Evolutionary conservation across 345 rosid species (phyloP).

Genomic region (Pugionium dolabratum): DNA sequence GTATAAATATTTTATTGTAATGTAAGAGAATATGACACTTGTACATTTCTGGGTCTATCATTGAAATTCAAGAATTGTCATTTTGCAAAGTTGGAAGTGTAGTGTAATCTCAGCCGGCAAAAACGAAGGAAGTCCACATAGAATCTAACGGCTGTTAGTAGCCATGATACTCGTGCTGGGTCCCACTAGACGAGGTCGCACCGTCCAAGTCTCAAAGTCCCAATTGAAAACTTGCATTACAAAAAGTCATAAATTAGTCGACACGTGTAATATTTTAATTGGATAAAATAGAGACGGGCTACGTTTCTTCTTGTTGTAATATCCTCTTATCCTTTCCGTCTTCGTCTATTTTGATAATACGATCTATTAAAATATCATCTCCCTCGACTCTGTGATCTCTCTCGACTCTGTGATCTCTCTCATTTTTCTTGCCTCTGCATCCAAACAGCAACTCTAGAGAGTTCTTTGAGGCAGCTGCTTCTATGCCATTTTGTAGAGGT

Average conservation of each 20-base stretch:
- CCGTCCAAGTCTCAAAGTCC: slow-evolving; percentile 34
- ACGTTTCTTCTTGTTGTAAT: slow-evolving; percentile 24
- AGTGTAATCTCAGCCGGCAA: not conserved
- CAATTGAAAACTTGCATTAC: slow-evolving; percentile 28
- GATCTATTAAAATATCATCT: slow-evolving; percentile 24
- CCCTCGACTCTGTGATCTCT: not conserved
- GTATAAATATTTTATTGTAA: no score
- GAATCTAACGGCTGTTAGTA: slow-evolving; percentile 21
- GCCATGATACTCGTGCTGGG: not conserved
- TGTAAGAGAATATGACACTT: no score
- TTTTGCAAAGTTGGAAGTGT: not conserved
- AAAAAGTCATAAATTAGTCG: slow-evolving; percentile 3
- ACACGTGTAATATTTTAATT: not conserved
- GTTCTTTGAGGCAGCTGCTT: slow-evolving; percentile 25
- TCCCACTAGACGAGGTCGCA: slow-evolving; percentile 25
- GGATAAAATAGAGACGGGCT: not conserved
- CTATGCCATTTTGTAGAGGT: slow-evolving; percentile 42
- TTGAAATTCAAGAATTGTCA: no score
- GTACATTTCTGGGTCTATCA: no score
- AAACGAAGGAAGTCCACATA: not conserved
- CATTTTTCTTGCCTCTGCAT: slow-evolving; percentile 31
- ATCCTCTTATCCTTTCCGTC: slow-evolving; percentile 11
- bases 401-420: not conserved
- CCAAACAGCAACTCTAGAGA: slow-evolving; percentile 30
- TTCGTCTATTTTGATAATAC: slow-evolving; percentile 35